Evolutionary conservation across 148 eudicot genomes (phyloP).

Genomic region (Vaccinium vitisidaea): DNA sequence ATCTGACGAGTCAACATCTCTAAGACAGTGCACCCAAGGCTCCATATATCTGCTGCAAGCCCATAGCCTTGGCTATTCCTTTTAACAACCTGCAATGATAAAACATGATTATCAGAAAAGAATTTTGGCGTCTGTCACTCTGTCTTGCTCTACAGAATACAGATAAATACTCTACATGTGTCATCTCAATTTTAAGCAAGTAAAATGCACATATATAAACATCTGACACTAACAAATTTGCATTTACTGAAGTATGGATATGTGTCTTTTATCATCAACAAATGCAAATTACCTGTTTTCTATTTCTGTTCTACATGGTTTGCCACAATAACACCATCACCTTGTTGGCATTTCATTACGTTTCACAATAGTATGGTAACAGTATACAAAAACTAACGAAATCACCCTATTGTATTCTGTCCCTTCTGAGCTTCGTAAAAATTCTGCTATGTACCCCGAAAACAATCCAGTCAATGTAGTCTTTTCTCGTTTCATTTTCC

Average conservation of each 20-base stretch:
- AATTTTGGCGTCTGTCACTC: not conserved
- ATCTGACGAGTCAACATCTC: constrained; percentile 81
- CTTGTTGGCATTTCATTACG: not conserved
- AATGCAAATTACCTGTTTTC: not conserved
- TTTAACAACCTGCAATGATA: constrained; percentile 55
- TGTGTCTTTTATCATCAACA: not conserved
- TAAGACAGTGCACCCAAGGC: constrained; percentile 91
- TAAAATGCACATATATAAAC: not conserved
- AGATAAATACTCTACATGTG: not conserved
- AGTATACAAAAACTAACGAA: not conserved
- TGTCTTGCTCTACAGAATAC: not conserved
- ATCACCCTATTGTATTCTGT: not conserved
- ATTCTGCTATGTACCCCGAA: not conserved
- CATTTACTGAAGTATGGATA: no score
- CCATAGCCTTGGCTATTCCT: constrained; percentile 68
- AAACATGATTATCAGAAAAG: not conserved
- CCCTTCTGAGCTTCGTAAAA: not conserved
- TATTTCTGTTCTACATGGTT: not conserved
- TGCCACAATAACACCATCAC: not conserved
- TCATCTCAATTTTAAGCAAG: not conserved
- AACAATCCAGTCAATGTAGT: not conserved
- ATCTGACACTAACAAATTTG: not conserved
- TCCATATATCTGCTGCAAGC: constrained; percentile 91
- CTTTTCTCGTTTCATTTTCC: not conserved
- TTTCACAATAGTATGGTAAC: not conserved